These are phyloP conservation scores for Amylocarpus encephaloides DNA, from an alignment of 2,329 filamentous ascomycete genomes.

Conservation along the genomic window DNA sequence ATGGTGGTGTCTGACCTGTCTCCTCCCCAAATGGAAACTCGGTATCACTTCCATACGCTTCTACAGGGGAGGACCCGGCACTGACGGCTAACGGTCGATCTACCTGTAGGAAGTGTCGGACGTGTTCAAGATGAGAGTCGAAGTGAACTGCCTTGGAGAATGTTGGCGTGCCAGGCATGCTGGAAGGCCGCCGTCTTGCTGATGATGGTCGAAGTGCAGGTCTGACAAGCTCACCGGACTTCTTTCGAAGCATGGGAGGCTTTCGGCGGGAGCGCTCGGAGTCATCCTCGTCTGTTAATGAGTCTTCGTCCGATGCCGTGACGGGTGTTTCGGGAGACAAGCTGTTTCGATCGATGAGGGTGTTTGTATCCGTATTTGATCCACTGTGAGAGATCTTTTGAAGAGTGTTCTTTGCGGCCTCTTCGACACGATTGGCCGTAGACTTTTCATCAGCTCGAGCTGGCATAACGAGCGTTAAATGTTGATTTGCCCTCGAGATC, in stretches of 20 bases:
- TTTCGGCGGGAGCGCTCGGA: constrained; percentile 54
- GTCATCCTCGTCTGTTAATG: constrained; percentile 47
- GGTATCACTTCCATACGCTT: constrained; percentile 76
- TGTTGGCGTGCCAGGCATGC: constrained; percentile 94
- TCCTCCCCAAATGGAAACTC: constrained; percentile 78
- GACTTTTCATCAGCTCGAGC: constrained; percentile 28
- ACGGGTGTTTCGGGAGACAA: constrained; percentile 44
- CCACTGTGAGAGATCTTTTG: constrained; percentile 28
- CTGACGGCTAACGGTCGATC: constrained; percentile 95
- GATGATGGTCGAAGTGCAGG: constrained; percentile 79
- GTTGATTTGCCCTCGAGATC: constrained; percentile 21
- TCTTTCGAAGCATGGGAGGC: constrained; percentile 94
- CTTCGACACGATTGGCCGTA: constrained; percentile 13
- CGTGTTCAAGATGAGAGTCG: constrained; percentile 91
- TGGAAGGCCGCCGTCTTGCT: constrained; percentile 72
- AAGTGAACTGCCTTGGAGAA: constrained; percentile 98
- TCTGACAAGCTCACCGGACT: constrained; percentile 93
- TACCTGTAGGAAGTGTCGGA: constrained; percentile 89
- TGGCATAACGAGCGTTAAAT: constrained; percentile 32
- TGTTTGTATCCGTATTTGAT: constrained; percentile 41
- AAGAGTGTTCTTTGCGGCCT: constrained; percentile 10
- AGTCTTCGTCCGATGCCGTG: constrained; percentile 54
- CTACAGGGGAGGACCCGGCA: constrained; percentile 84
- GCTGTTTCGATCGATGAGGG: constrained; percentile 34
- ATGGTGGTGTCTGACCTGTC: constrained; percentile 41